Base-by-base conservation (phyloP, 2,329 filamentous ascomycete species). In the Hymenoscyphus albidus region DNA sequence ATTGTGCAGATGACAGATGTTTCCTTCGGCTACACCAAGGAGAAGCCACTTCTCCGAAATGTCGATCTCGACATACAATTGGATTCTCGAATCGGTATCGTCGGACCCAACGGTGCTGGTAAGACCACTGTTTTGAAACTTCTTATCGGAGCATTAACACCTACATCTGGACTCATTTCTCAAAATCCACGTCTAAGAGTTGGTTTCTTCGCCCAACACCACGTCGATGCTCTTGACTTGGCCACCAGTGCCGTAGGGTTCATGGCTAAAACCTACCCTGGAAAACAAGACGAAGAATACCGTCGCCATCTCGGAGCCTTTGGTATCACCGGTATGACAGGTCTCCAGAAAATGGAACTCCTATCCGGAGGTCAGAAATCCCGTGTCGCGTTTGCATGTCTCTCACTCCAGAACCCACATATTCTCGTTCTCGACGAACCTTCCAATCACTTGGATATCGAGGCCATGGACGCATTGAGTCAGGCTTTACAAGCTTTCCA, bases 41-140 rank as follows among this genome's bases (percentile, higher is more conserved):
- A 96, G 75, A 92, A 90, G 13, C 85, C 89, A 31, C 83, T 99
- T 54, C 85, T 99, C 54, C 86, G 80, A 70, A 88, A 97, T 72
- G 91, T 99, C 65, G 95, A 99, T 74, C 84, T 99, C 31, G 94
- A 98, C 76, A 95, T 99, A 16, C 95, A 99, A 78, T 88, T 99
- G 54, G 95, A 99, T 79, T 98, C 94, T 9, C 91, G 95, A 69
- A 99, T 99, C 72, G 95, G 95, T 75, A 99, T 99, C 75, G 94
- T 99, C n/a, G 95, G 95, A 16, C 95, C 95, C 74, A 99, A 99
- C 83, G 95, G 95, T 78, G 95, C 95, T 56, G 95, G 95, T 84
- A 99, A 99, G 80, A 99, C 95, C 2, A 99, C 95, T 0, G 90
- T 97, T n/a, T 82, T 99, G 71, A 98, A 97, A 79, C 86, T 99